phyloP scores from a whole-genome alignment of 2,329 filamentous ascomycete species.

The Tolypocladium cylindrosporum region DNA sequence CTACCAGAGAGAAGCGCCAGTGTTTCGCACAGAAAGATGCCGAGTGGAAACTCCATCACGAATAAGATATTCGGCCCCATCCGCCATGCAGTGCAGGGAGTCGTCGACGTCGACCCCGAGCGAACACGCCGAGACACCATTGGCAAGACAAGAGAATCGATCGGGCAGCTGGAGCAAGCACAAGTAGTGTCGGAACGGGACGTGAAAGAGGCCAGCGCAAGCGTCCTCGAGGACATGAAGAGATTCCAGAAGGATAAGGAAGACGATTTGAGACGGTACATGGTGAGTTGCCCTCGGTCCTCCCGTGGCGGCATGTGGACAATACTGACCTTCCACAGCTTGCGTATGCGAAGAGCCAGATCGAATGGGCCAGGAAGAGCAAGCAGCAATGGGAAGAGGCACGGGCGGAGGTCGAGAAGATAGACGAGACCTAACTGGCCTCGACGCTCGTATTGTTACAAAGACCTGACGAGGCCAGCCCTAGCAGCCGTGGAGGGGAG shows the following conservation, averaged over 20 bases:
- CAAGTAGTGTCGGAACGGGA: constrained; percentile 81
- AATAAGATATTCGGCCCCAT: constrained; percentile 91
- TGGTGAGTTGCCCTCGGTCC: constrained; percentile 53
- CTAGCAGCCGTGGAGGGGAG: not conserved
- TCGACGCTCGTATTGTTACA: not conserved
- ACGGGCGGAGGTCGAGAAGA: constrained; percentile 77
- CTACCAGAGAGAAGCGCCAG: constrained; percentile 44
- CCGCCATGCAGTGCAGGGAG: constrained; percentile 90
- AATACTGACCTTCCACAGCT: constrained; percentile 44
- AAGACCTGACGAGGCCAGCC: not conserved
- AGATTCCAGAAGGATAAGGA: constrained; percentile 95
- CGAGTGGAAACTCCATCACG: constrained; percentile 84
- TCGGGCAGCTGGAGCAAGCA: constrained; percentile 81
- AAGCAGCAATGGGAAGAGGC: constrained; percentile 91
- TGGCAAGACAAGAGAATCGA: constrained; percentile 85
- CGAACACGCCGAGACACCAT: constrained; percentile 86
- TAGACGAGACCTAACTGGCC: constrained; percentile 47
- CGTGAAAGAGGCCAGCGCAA: constrained; percentile 83
- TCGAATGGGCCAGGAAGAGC: constrained; percentile 87
- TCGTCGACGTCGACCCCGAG: constrained; percentile 93
- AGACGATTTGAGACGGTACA: constrained; percentile 84
- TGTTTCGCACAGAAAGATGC: constrained; percentile 61
- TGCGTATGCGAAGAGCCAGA: constrained; percentile 83
- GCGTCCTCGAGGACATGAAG: constrained; percentile 81
- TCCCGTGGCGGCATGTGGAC: not conserved